phyloP scores from a whole-genome alignment of 345 rosid genomes.

The Gossypium stocksii region DNA sequence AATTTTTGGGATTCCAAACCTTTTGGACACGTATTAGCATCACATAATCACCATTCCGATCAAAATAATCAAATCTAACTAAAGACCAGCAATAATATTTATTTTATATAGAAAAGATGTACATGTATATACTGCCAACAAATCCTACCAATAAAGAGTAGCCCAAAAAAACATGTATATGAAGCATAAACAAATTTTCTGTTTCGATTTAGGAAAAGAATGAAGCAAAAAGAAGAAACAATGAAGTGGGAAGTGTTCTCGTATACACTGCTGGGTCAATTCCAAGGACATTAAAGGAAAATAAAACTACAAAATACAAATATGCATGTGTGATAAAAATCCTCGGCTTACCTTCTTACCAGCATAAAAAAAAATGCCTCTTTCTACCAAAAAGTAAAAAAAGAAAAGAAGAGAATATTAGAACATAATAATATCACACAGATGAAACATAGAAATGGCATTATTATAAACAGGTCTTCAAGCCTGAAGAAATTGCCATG shows the following conservation, averaged over 20 bases:
- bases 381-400: slow-evolving; percentile 6
- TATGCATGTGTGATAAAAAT: slow-evolving; percentile 19
- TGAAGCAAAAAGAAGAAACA: not conserved
- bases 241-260: not conserved
- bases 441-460: slow-evolving; percentile 12
- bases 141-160: not conserved
- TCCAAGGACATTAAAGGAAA: slow-evolving; percentile 7
- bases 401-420: slow-evolving; percentile 25
- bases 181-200: not conserved
- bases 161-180: not conserved
- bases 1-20: no score
- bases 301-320: slow-evolving; percentile 22
- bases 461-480: slow-evolving; percentile 27
- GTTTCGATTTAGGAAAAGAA: not conserved
- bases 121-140: not conserved
- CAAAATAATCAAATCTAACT: no score
- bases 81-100: no score
- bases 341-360: slow-evolving; percentile 25
- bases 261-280: slow-evolving; percentile 9
- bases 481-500: slow-evolving; percentile 20
- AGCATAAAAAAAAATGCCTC: slow-evolving; percentile 33
- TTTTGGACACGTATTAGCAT: not conserved
- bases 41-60: not conserved
- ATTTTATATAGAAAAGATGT: not conserved
- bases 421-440: slow-evolving; percentile 34